Base-by-base conservation (phyloP, 1,284 basidiomycete species). In the Cronartium ribicola region DNA sequence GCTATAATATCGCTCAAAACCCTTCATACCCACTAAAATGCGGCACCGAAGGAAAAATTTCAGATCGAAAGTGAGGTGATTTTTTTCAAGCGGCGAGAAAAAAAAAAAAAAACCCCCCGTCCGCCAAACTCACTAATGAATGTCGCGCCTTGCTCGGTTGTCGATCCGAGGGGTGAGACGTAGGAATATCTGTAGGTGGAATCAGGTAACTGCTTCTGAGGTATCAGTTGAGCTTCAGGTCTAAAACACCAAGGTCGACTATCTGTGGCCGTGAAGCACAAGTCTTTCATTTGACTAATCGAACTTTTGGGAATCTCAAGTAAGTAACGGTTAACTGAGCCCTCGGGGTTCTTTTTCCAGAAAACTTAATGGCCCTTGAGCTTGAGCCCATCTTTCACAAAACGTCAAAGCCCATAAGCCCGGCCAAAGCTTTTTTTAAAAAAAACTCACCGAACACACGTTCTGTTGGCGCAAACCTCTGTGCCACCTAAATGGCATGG, bases 161-260 rank as follows among this genome's bases (percentile, higher is more conserved):
- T 13, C 11, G 17, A 3, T 8, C 22, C 8, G 13, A 6, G 17
- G 5, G 48, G 48, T 51, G 48, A 17, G 6, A 51, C 22, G 48
- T 51, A 51, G 17, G 48, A 51, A 51, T 51, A 51, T 8, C 48
- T 14, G 22, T 51, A 51, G 0, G 5, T 0, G 48, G 4, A 1
- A 20, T 51, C 48, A 51, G 48, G 11, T 17, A 51, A 20, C 48
- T 17, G 17, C 1, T 20, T 20, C 13, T 51, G 4, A 51, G 48
- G 48, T 51, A 51, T 51, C 48, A 51, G 22, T 13, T 51, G 48
- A 51, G 48, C 48, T 51, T 51, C 48, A 51, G 48, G 48, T 17
- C 0, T 51, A 0, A 8, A 51, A 51, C 48, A 51, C 48, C 48
- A 51, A 20, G 48, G 48, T 7, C 48, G 48, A 5, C 13, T 0